Conservation (phyloP, 169 alveolate species). For the Plasmodium billcollinsi region DNA sequence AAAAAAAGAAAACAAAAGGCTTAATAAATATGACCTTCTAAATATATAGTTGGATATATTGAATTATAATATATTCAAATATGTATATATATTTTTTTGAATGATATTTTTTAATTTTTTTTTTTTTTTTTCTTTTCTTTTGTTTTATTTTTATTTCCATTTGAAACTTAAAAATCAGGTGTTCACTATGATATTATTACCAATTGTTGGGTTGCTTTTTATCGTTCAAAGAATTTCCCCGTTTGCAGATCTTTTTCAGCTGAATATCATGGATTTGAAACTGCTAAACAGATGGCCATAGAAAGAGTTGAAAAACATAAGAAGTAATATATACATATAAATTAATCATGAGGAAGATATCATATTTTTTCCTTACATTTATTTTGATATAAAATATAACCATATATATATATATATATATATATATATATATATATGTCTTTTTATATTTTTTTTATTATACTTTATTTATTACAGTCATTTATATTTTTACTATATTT, state of each 20-base stretch:
- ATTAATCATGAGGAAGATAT: background rate
- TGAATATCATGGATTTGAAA: conserved; percentile 75
- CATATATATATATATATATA: too few species aligned
- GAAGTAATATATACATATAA: background rate
- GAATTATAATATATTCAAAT: background rate
- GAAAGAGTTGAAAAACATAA: conserved; percentile 39
- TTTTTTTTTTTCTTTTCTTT: conserved; percentile 5
- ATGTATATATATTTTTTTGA: background rate
- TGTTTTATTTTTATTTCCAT: background rate
- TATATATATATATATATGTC: too few species aligned
- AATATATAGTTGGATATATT: too few species aligned
- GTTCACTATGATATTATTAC: conserved; percentile 70
- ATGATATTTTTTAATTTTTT: background rate
- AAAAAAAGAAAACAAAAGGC: too few species aligned
- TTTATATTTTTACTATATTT: too few species aligned
- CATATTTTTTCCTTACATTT: background rate
- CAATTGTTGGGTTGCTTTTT: conserved; percentile 66
- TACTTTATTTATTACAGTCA: too few species aligned
- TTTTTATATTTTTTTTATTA: background rate
- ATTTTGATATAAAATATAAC: background rate
- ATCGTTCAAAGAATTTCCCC: conserved; percentile 62
- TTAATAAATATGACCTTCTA: too few species aligned
- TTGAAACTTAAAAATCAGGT: conserved; percentile 11
- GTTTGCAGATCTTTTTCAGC: conserved; percentile 75
- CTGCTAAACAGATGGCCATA: conserved; percentile 67